Conservation (phyloP, 2,329 filamentous ascomycete genomes). For the Xylaria sp. region DNA sequence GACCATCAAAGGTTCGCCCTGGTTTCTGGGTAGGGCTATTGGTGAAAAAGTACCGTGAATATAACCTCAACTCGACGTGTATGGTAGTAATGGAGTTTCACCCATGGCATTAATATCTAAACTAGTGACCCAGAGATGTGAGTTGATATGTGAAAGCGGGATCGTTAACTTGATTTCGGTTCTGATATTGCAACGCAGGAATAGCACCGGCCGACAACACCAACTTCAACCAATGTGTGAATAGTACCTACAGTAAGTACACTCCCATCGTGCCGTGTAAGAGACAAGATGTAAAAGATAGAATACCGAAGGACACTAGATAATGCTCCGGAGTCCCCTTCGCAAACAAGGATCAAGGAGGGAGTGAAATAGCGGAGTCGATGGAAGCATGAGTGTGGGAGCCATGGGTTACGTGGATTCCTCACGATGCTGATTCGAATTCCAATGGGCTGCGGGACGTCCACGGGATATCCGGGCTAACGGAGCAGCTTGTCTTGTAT, state of each 20-base stretch:
- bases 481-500: not conserved
- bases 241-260: not conserved
- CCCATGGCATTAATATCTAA: no score
- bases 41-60: not conserved
- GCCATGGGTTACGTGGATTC: not conserved
- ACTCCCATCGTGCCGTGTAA: not conserved
- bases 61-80: not conserved
- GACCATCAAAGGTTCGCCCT: not conserved
- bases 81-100: not conserved
- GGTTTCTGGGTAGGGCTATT: not conserved
- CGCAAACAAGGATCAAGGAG: not conserved
- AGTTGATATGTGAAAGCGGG: not conserved
- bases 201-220: not conserved
- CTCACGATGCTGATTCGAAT: not conserved
- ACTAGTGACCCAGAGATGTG: no score
- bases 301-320: not conserved
- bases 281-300: not conserved
- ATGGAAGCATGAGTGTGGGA: not conserved
- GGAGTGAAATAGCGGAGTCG: not conserved
- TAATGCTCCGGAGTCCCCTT: not conserved
- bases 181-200: not conserved
- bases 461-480: not conserved
- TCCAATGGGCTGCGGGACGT: not conserved
- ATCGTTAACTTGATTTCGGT: not conserved
- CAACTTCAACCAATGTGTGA: not conserved